Conservation (phyloP, 345 rosid species). For the Citrus inodora region DNA sequence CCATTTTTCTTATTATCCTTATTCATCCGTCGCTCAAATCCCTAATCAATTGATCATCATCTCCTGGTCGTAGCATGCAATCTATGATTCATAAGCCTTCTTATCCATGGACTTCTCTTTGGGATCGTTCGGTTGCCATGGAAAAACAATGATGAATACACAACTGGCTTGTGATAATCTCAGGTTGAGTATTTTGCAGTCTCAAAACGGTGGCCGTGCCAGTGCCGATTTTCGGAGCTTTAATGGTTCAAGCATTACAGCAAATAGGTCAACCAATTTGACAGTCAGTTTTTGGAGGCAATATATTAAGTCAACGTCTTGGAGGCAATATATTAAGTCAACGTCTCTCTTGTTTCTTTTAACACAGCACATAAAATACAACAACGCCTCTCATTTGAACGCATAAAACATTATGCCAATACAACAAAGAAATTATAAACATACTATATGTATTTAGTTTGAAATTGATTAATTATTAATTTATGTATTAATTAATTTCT, state of each 20-base stretch:
- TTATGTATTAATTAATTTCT: no score
- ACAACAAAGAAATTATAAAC: no score
- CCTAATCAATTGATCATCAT: conserved; percentile 7
- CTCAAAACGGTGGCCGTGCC: not conserved
- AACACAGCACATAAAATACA: no score
- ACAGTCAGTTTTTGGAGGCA: not conserved
- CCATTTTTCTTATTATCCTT: conserved; percentile 12
- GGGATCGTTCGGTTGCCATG: conserved; percentile 8
- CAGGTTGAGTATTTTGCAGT: conserved; percentile 2
- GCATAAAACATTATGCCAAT: no score
- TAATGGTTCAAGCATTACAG: not conserved
- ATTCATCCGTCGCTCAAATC: not conserved
- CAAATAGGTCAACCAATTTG: not conserved
- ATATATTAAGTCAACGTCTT: no score
- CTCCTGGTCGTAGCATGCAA: conserved; percentile 7
- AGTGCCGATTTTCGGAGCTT: not conserved
- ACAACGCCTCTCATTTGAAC: no score
- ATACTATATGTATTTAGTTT: no score
- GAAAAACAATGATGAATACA: conserved; percentile 1
- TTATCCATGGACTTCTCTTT: conserved; percentile 13
- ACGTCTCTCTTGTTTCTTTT: no score
- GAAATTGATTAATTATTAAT: no score
- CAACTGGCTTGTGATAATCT: not conserved
- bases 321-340: no score
- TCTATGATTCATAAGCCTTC: conserved; percentile 16